phyloP scores from a whole-genome alignment of 805 yeast genomes.

The Pachysolen tannophilus region DNA sequence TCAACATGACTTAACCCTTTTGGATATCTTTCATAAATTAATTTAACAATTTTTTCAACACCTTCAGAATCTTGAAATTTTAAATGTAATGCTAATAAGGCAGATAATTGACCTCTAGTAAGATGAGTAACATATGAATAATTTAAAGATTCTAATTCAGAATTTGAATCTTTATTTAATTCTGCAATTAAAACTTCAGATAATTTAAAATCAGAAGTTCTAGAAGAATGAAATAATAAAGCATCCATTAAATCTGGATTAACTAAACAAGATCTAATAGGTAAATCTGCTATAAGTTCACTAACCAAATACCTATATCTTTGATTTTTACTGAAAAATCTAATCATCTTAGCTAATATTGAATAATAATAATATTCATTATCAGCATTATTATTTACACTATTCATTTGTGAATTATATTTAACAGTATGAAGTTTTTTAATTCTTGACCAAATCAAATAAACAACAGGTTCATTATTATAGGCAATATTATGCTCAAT shows the following conservation, averaged over 20 bases:
- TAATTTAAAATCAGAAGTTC: conserved; percentile 18
- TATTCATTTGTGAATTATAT: conserved; percentile 16
- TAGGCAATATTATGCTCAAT: conserved; percentile 16
- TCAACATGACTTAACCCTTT: conserved; percentile 19
- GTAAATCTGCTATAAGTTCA: conserved; percentile 20
- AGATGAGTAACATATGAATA: conserved; percentile 17
- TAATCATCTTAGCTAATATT: conserved; percentile 17
- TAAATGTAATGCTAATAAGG: conserved; percentile 21
- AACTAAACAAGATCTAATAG: conserved; percentile 23
- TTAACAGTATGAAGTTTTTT: conserved; percentile 21
- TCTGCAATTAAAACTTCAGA: conserved; percentile 15
- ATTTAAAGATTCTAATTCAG: conserved; percentile 16
- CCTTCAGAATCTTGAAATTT: conserved; percentile 18
- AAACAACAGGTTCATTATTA: conserved; percentile 21
- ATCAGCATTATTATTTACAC: conserved; percentile 17
- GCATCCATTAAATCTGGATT: conserved; percentile 26
- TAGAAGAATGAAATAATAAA: conserved; percentile 20
- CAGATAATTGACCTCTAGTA: conserved; percentile 20
- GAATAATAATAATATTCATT: conserved; percentile 20
- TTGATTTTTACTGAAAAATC: conserved; percentile 20
- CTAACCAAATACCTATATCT: conserved; percentile 19
- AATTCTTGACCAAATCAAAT: conserved; percentile 19
- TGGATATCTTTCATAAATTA: conserved; percentile 16
- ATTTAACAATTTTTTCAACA: conserved; percentile 20
- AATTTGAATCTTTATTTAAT: conserved; percentile 12